Percentiles rank a stretch among this genome's conserved stretches.
These are phyloP conservation scores for Trichoderma atrobrunneum DNA, from an alignment of 2,329 filamentous ascomycete genomes.

Conservation along the genomic window DNA sequence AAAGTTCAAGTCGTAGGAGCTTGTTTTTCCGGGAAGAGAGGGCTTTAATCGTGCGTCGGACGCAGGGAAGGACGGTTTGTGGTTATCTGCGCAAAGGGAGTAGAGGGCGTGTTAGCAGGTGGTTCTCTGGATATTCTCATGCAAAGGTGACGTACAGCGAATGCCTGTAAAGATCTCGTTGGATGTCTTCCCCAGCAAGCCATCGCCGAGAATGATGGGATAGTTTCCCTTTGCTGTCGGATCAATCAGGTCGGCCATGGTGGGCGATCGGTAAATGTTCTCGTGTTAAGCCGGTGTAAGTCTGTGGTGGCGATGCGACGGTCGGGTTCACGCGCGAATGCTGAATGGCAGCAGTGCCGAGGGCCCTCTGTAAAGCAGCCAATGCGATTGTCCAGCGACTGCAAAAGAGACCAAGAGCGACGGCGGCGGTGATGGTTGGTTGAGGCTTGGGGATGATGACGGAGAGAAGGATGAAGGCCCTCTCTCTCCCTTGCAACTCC, in stretches of 20 bases:
- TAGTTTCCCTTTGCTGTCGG: constrained; percentile 61
- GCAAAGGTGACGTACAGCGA: constrained; percentile 44
- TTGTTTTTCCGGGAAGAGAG: constrained; percentile 46
- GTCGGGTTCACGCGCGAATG: background rate
- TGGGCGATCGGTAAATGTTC: background rate
- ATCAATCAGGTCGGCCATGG: constrained; percentile 47
- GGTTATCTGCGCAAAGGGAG: constrained; percentile 50
- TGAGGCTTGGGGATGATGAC: background rate
- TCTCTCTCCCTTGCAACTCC: background rate
- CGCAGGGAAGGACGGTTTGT: constrained; percentile 55
- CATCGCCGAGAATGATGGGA: constrained; percentile 62
- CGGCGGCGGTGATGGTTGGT: background rate
- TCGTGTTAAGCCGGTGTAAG: background rate
- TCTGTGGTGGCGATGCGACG: background rate
- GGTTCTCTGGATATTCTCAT: background rate
- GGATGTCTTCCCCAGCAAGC: constrained; percentile 53
- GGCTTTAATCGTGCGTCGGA: constrained; percentile 52
- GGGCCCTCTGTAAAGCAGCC: background rate
- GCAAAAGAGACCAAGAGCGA: background rate
- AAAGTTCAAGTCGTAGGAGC: constrained; percentile 56
- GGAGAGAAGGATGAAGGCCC: background rate
- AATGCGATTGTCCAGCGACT: background rate
- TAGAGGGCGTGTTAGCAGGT: constrained; percentile 12
- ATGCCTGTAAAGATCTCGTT: constrained; percentile 61
- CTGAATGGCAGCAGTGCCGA: background rate